Base-by-base conservation (phyloP, 768 basidiomycete genomes). In the Erythrobasidium yunnanense region DNA sequence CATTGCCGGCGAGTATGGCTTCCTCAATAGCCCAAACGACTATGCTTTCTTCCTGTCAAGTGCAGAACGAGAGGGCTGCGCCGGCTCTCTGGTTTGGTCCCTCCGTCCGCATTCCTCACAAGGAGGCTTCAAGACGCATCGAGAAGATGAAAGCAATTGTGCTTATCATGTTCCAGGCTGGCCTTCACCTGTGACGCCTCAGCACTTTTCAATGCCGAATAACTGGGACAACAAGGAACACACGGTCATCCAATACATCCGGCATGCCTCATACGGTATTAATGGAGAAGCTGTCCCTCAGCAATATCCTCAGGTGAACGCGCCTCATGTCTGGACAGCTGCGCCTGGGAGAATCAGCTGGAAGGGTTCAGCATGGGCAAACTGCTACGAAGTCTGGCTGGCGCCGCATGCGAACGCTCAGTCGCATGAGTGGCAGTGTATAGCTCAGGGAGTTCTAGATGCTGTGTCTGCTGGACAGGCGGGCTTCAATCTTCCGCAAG, bases 1-100 rank as follows among this genome's bases (percentile, higher is more conserved):
- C 65, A 49, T 74, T 8, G 71, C 71, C 5, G 73, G 71, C 33
- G 73, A 74, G 49, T 73, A 60, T 30, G 73, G 73, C 42, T 72
- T 74, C 66, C 70, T 71, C 65, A 20, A 35, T 11, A 23, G n/a
- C 5, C n/a, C 62, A 0, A 46, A 68, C 18, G 66, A 67, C 23
- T 74, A 71, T 55, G 38, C 33, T 1, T n/a, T 32, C 11, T 74
- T 73, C 67, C 29, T 74, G 6, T 20, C 46, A 0, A 23, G 47
- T 0, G 35, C 70, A 20, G 71, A 73, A 23, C 6, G 51, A 1
- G 72, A 66, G 0, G 69, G 70, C 2, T 69, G 57, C 7, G 69
- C 70, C 17, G 73, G 73, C 0, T 67, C 72, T 15, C 56, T 74
- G 38, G 66, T 71, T 1, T 74, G 73, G 73, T 69, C 69, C 2